Percentiles rank a stretch among this genome's conserved stretches.
Conservation (phyloP, 768 basidiomycete species). For the Collybia sp. region DNA sequence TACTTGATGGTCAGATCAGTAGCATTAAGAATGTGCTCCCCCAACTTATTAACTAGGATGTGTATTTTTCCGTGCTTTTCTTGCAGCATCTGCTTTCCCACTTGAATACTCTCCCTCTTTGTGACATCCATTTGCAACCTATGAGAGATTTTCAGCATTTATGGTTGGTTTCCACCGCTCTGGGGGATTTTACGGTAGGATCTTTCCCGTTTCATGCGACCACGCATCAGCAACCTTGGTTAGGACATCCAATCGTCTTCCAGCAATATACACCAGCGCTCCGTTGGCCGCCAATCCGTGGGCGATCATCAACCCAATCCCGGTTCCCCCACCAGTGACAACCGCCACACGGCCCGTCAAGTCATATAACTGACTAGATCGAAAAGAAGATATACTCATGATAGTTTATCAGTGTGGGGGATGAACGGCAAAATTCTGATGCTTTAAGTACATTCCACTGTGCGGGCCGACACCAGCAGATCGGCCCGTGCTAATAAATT, state of each 20-base stretch:
- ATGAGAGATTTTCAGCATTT: constrained; percentile 4
- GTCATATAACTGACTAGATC: constrained; percentile 19
- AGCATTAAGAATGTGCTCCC: neutral
- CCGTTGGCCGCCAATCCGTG: constrained; percentile 72
- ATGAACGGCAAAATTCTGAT: too few species aligned
- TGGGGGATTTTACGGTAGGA: constrained; percentile 48
- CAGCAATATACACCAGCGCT: constrained; percentile 78
- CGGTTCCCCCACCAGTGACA: constrained; percentile 51
- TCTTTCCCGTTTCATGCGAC: constrained; percentile 41
- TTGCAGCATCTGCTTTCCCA: constrained; percentile 48
- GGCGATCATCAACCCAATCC: constrained; percentile 61
- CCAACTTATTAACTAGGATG: constrained; percentile 80
- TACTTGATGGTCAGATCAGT: constrained; percentile 18
- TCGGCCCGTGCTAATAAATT: too few species aligned
- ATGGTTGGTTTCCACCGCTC: neutral
- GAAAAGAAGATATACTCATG: constrained; percentile 5
- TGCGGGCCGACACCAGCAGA: too few species aligned
- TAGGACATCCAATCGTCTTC: constrained; percentile 62
- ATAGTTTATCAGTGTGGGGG: neutral
- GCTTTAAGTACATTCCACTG: too few species aligned
- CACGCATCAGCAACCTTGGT: constrained; percentile 48
- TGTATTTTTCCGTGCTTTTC: constrained; percentile 67
- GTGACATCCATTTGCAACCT: constrained; percentile 74
- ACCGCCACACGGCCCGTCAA: constrained; percentile 54
- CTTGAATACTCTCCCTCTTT: constrained; percentile 58